Evolutionary conservation across 2,329 filamentous ascomycete species (phyloP).

Genomic region (Trichoderma sp.): DNA sequence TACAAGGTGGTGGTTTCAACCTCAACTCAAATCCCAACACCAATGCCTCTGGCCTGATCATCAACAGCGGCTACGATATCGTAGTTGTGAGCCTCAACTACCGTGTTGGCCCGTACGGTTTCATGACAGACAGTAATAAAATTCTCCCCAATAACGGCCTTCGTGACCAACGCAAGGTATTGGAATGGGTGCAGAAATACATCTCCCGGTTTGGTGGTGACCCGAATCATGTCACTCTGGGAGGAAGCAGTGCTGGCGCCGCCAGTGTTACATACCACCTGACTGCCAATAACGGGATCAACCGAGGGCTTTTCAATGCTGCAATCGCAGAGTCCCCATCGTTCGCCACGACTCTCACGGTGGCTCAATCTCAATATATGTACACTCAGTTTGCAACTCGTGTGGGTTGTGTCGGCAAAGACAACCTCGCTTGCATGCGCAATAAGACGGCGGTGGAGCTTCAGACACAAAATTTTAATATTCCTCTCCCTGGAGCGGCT

Average conservation of each 20-base stretch:
- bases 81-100: slow-evolving; percentile 76
- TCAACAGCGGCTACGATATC: slow-evolving; percentile 60
- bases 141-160: slow-evolving; percentile 68
- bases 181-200: slow-evolving; percentile 69
- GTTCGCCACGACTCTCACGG: slow-evolving; percentile 50
- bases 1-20: slow-evolving; percentile 65
- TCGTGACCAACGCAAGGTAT: slow-evolving; percentile 66
- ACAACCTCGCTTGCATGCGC: slow-evolving; percentile 50
- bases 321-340: slow-evolving; percentile 54
- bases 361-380: slow-evolving; percentile 52
- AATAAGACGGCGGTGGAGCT: slow-evolving; percentile 43
- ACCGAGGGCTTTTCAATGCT: slow-evolving; percentile 53
- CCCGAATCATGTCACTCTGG: slow-evolving; percentile 66
- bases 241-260: slow-evolving; percentile 68
- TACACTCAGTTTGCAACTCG: slow-evolving; percentile 51
- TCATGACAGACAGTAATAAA: slow-evolving; percentile 60
- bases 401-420: slow-evolving; percentile 42
- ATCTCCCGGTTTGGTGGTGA: slow-evolving; percentile 70
- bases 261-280: slow-evolving; percentile 66
- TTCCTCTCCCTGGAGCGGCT: slow-evolving; percentile 34
- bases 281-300: slow-evolving; percentile 52
- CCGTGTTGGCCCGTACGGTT: slow-evolving; percentile 73
- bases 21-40: slow-evolving; percentile 50
- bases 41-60: slow-evolving; percentile 60
- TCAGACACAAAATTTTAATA: slow-evolving; percentile 44